Percentiles rank a stretch among this genome's conserved stretches.
These are phyloP conservation scores for Xylaria sp. DNA, from an alignment of 2,329 filamentous ascomycete genomes.

Conservation along the genomic window DNA sequence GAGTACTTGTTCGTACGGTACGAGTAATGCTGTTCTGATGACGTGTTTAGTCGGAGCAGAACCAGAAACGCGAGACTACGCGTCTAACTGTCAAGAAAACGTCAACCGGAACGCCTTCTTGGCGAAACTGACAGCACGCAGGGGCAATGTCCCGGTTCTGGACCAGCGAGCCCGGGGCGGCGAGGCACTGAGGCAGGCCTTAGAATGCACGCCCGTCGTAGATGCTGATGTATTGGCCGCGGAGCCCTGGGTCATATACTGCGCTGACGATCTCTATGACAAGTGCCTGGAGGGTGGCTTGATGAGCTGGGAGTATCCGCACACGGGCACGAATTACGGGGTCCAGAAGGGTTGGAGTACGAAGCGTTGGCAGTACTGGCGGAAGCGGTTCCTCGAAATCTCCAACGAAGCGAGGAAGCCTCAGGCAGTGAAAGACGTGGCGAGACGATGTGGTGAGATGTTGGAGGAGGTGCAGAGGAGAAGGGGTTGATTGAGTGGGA, in stretches of 20 bases:
- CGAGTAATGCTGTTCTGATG: no score
- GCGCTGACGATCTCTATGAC: constrained; percentile 15
- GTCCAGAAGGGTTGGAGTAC: constrained; percentile 15
- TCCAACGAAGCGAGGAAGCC: constrained; percentile 1
- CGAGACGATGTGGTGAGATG: constrained; percentile 8
- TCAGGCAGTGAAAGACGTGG: constrained; percentile 3
- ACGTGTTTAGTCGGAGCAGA: background rate
- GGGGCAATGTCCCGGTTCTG: constrained; percentile 3
- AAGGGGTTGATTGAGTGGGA: background rate
- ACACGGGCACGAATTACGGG: constrained; percentile 13
- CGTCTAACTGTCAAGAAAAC: constrained; percentile 9
- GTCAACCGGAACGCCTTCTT: constrained; percentile 18
- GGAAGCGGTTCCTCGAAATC: constrained; percentile 12
- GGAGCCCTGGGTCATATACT: constrained; percentile 14
- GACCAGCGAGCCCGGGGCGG: constrained; percentile 18
- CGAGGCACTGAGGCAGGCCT: constrained; percentile 7
- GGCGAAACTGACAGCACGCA: constrained; percentile 12
- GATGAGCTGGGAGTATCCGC: constrained; percentile 17
- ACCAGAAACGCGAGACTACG: background rate
- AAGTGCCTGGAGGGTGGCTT: constrained; percentile 9
- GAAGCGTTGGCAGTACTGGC: constrained; percentile 15
- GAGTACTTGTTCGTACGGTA: background rate
- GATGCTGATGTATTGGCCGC: constrained; percentile 6
- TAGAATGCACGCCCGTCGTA: constrained; percentile 10
- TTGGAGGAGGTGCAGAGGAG: constrained; percentile 4